Evolutionary conservation across 2,329 filamentous ascomycete genomes (phyloP).

Genomic region (Pezicula neosporulosa): DNA sequence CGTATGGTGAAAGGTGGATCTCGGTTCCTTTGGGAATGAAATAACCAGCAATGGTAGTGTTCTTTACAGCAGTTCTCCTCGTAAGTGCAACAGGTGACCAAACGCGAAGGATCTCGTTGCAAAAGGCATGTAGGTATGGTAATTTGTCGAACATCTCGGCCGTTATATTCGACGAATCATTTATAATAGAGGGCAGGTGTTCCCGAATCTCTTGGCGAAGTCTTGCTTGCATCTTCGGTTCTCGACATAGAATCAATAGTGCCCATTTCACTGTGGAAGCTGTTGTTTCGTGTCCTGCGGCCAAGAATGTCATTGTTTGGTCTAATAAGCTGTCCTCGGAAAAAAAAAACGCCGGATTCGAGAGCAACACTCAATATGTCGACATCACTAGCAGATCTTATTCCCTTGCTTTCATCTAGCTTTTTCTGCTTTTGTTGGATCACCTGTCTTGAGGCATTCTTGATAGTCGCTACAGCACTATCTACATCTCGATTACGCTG

Average conservation of each 20-base stretch:
- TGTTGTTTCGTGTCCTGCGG: conserved; percentile 79
- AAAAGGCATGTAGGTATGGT: conserved; percentile 75
- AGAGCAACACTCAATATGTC: conserved; percentile 85
- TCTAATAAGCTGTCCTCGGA: conserved; percentile 77
- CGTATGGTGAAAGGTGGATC: conserved; percentile 54
- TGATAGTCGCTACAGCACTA: conserved; percentile 54
- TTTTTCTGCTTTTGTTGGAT: conserved; percentile 59
- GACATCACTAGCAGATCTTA: conserved; percentile 47
- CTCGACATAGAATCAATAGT: conserved; percentile 60
- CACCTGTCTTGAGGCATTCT: conserved; percentile 62
- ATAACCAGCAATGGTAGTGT: conserved; percentile 61
- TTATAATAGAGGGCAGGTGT: conserved; percentile 48
- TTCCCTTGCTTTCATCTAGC: conserved; percentile 47
- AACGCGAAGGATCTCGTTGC: conserved; percentile 69
- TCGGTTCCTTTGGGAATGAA: conserved; percentile 64
- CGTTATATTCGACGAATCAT: conserved; percentile 36
- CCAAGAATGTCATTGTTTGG: conserved; percentile 87
- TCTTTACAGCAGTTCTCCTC: conserved; percentile 55
- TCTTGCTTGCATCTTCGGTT: conserved; percentile 61
- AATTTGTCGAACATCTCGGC: conserved; percentile 64
- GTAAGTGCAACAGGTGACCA: conserved; percentile 68
- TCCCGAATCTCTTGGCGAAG: conserved; percentile 67
- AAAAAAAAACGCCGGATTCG: conserved; percentile 63
- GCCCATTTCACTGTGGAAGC: conserved; percentile 73
- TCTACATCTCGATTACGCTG: conserved; percentile 64